Percentiles rank a stretch among this genome's conserved stretches.
Conservation (phyloP, 2,329 filamentous ascomycete species). For the Falciphora oryzae region DNA sequence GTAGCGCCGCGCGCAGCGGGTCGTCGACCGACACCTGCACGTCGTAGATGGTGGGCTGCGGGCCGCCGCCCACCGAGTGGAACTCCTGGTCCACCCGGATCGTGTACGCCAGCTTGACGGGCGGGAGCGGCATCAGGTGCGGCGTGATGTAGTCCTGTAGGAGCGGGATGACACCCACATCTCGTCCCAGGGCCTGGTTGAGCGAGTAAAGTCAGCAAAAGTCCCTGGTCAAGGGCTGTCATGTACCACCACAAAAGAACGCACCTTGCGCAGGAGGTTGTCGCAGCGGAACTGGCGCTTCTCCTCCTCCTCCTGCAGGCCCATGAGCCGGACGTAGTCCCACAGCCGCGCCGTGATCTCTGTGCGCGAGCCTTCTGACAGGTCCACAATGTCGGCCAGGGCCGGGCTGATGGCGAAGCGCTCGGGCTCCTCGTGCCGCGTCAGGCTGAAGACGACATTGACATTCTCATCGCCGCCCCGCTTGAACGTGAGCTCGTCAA, state of each 20-base stretch:
- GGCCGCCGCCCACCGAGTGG: constrained; percentile 49
- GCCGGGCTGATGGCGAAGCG: constrained; percentile 73
- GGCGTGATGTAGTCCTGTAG: constrained; percentile 73
- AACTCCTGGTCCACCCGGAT: constrained; percentile 87
- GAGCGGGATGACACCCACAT: constrained; percentile 70
- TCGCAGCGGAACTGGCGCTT: constrained; percentile 91
- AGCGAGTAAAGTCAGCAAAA: background rate
- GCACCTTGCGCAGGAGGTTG: constrained; percentile 66
- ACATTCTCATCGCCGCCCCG: constrained; percentile 87
- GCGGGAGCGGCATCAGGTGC: constrained; percentile 74
- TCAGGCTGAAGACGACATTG: constrained; percentile 84
- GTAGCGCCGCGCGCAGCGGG: constrained; percentile 63
- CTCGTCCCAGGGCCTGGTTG: background rate
- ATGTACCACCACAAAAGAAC: constrained; percentile 21
- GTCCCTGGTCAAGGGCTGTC: background rate
- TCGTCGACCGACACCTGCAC: constrained; percentile 80
- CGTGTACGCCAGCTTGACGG: constrained; percentile 82
- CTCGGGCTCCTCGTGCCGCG: constrained; percentile 79
- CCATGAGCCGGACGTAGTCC: constrained; percentile 86
- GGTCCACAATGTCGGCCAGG: constrained; percentile 79
- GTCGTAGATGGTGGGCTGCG: constrained; percentile 82
- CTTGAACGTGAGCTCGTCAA: constrained; percentile 89
- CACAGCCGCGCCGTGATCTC: constrained; percentile 88
- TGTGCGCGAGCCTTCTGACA: constrained; percentile 77
- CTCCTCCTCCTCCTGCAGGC: constrained; percentile 89